Conservation (phyloP, 2,329 filamentous ascomycete genomes). For the Pyricularia grisea region DNA sequence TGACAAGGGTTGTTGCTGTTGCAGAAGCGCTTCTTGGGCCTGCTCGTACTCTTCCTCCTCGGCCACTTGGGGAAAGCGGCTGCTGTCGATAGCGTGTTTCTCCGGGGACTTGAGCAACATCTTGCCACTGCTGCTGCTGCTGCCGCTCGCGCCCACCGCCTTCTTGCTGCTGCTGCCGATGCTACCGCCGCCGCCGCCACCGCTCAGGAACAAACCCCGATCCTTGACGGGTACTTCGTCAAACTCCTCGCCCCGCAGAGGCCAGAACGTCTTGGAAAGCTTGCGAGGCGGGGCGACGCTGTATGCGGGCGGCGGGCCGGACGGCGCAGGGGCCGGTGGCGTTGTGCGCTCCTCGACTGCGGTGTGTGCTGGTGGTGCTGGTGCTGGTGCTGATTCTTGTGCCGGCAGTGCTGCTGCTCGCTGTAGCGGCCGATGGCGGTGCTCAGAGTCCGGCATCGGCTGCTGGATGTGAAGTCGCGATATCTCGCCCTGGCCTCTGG, state of each 20-base stretch:
- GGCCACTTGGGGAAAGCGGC: not conserved
- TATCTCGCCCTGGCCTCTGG: not conserved
- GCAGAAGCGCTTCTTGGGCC: not conserved
- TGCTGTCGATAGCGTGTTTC: not conserved
- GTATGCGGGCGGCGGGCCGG: not conserved
- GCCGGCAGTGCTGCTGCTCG: not conserved
- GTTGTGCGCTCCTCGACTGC: not conserved
- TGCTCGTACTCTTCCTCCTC: not conserved
- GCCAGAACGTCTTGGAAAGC: not conserved
- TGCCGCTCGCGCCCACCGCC: not conserved
- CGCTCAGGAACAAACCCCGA: not conserved
- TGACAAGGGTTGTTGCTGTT: not conserved
- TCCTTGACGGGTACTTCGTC: not conserved
- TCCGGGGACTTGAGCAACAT: not conserved
- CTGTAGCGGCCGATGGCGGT: not conserved
- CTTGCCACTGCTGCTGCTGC: not conserved
- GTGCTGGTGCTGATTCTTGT: not conserved
- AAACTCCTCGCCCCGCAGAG: not conserved
- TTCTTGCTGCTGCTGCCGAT: not conserved
- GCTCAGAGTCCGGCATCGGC: not conserved
- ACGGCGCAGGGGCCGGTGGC: not conserved
- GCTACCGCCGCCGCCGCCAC: not conserved
- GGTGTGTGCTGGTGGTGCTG: not conserved
- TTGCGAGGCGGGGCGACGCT: not conserved
- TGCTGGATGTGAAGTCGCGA: not conserved